Evolutionary conservation across 2,329 filamentous ascomycete species (phyloP).

Genomic region (Stemphylium beticola): DNA sequence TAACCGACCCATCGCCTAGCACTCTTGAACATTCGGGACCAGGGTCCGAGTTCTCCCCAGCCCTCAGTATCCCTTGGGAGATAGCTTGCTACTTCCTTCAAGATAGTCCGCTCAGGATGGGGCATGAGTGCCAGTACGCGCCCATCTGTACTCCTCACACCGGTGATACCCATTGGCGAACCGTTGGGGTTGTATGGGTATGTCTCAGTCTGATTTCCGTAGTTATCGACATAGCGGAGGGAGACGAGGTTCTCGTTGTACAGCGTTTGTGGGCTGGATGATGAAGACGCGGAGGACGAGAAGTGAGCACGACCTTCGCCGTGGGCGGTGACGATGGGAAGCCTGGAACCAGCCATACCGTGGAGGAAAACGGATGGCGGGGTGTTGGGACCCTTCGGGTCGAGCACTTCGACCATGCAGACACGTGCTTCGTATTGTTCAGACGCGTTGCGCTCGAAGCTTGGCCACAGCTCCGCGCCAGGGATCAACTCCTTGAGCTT

Average conservation of each 20-base stretch:
- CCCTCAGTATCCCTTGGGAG: constrained; percentile 67
- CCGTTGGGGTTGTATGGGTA: constrained; percentile 94
- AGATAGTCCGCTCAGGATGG: constrained; percentile 87
- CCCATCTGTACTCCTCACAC: constrained; percentile 77
- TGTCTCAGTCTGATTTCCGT: constrained; percentile 72
- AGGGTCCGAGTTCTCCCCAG: constrained; percentile 84
- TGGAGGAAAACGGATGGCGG: constrained; percentile 80
- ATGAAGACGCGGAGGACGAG: constrained; percentile 45
- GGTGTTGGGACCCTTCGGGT: constrained; percentile 54
- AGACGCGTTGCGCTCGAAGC: constrained; percentile 81
- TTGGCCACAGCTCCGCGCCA: constrained; percentile 81
- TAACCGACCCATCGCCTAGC: constrained; percentile 85
- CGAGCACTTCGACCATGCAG: constrained; percentile 80
- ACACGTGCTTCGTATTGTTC: constrained; percentile 91
- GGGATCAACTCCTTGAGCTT: constrained; percentile 84
- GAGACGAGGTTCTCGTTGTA: constrained; percentile 73
- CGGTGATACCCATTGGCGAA: constrained; percentile 80
- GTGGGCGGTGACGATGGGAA: constrained; percentile 89
- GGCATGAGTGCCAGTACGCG: constrained; percentile 90
- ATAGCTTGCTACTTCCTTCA: constrained; percentile 80
- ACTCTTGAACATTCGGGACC: constrained; percentile 85
- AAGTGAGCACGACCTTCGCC: constrained; percentile 82
- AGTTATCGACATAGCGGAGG: constrained; percentile 86
- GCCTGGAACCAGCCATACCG: constrained; percentile 80
- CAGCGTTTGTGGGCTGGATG: constrained; percentile 58